Conservation (phyloP, 345 rosid genomes). For the Adansonia digitata region DNA sequence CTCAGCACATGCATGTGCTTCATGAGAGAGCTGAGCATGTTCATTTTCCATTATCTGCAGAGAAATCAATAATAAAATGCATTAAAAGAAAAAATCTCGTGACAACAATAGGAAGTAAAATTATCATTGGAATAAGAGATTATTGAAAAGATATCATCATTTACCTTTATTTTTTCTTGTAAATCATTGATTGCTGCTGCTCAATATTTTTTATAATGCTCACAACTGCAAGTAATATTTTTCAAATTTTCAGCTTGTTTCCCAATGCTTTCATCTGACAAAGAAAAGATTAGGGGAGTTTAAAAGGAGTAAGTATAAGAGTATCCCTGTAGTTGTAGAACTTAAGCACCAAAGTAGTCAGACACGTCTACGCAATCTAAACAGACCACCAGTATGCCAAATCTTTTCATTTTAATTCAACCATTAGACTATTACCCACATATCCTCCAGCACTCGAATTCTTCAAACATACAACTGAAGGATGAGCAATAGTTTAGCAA, state of each 20-base stretch:
- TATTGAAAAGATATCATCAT: slow-evolving; percentile 5
- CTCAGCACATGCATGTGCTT: slow-evolving; percentile 79
- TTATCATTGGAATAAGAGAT: slow-evolving; percentile 4
- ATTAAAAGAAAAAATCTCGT: neutral
- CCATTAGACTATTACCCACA: too few relatives aligned
- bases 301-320: neutral
- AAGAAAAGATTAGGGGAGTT: slow-evolving; percentile 1
- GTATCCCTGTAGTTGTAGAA: neutral
- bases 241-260: slow-evolving; percentile 60
- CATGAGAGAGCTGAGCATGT: slow-evolving; percentile 64
- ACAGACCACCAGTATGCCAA: too few relatives aligned
- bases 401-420: too few relatives aligned
- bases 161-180: slow-evolving; percentile 63
- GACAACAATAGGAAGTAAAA: neutral
- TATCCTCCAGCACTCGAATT: too few relatives aligned
- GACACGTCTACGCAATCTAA: too few relatives aligned
- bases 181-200: too few relatives aligned
- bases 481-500: too few relatives aligned
- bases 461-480: too few relatives aligned
- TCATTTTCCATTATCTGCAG: slow-evolving; percentile 73
- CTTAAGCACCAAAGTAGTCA: neutral
- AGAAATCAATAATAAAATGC: slow-evolving; percentile 7
- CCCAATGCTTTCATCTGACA: slow-evolving; percentile 62
- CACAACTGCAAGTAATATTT: too few relatives aligned
- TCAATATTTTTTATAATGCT: slow-evolving; percentile 55